Percentiles rank a stretch among this genome's conserved stretches.
phyloP scores from a whole-genome alignment of 2,329 filamentous ascomycete genomes.

The Proliferodiscus dingleyae region DNA sequence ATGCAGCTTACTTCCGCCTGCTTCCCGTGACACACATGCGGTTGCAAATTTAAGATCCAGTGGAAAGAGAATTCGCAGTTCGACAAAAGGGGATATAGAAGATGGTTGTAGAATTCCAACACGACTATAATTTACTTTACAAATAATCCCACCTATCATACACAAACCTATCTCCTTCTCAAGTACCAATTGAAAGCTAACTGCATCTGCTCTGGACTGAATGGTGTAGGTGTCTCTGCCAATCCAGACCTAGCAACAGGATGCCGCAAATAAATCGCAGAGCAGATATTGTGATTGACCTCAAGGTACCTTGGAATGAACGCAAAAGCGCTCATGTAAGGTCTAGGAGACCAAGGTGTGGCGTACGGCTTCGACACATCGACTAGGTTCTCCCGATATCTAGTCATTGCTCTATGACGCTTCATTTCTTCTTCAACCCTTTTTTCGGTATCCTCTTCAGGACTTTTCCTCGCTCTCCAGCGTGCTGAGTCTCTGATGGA shows the following conservation, averaged over 20 bases:
- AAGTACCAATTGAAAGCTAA: slow-evolving; percentile 94
- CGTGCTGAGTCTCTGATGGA: too few relatives aligned
- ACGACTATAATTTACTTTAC: slow-evolving; percentile 18
- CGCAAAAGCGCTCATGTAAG: slow-evolving; percentile 86
- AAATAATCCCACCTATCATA: slow-evolving; percentile 3
- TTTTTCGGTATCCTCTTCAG: slow-evolving; percentile 38
- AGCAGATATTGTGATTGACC: slow-evolving; percentile 95
- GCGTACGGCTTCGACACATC: slow-evolving; percentile 78
- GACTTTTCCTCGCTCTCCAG: too few relatives aligned
- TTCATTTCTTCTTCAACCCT: slow-evolving; percentile 31
- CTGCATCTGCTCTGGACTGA: slow-evolving; percentile 63
- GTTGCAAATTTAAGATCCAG: too few relatives aligned
- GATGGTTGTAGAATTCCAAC: not conserved
- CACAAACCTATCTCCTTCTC: slow-evolving; percentile 31
- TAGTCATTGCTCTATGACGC: slow-evolving; percentile 9
- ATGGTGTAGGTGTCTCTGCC: slow-evolving; percentile 83
- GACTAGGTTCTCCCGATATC: slow-evolving; percentile 65
- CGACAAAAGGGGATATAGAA: not conserved
- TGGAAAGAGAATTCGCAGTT: too few relatives aligned
- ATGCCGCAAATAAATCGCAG: slow-evolving; percentile 90
- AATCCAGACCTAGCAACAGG: slow-evolving; percentile 79
- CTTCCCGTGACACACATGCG: too few relatives aligned
- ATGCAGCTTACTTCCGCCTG: too few relatives aligned
- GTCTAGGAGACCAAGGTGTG: slow-evolving; percentile 83
- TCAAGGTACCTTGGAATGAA: slow-evolving; percentile 95